phyloP scores from a whole-genome alignment of 2,329 filamentous ascomycete genomes.

The Verticillium zaregamsianum region DNA sequence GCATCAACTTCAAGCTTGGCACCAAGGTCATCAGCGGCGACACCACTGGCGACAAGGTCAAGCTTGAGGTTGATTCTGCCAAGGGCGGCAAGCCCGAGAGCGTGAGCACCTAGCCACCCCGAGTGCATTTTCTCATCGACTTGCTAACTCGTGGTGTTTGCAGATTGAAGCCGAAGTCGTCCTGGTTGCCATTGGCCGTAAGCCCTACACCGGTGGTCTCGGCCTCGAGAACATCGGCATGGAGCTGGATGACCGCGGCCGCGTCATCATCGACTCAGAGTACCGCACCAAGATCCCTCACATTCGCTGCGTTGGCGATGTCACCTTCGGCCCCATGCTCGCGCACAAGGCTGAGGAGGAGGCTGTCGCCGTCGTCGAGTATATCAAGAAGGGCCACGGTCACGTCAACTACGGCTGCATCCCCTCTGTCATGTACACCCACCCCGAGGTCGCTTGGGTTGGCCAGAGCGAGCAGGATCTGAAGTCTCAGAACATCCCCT shows the following conservation, averaged over 20 bases:
- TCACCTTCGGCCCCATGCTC: constrained; percentile 97
- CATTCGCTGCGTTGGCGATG: constrained; percentile 94
- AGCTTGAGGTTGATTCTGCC: constrained; percentile 81
- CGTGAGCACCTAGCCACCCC: constrained; percentile 45
- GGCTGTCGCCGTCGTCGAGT: constrained; percentile 89
- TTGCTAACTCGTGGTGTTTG: constrained; percentile 7
- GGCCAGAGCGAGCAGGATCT: constrained; percentile 96
- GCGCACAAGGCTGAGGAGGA: constrained; percentile 99
- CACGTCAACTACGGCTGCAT: constrained; percentile 99
- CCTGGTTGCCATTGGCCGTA: constrained; percentile 91
- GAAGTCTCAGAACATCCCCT: constrained; percentile 84
- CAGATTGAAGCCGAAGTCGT: constrained; percentile 93
- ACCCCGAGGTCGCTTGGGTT: constrained; percentile 98
- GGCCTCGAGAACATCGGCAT: constrained; percentile 92
- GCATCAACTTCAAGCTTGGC: constrained; percentile 95
- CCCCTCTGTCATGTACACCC: constrained; percentile 98
- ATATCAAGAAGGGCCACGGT: constrained; percentile 95
- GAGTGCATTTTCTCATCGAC: neutral
- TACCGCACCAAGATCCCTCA: constrained; percentile 97
- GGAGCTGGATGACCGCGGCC: constrained; percentile 87
- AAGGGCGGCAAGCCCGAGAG: constrained; percentile 96
- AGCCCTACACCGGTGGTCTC: constrained; percentile 88
- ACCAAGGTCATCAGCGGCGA: constrained; percentile 93
- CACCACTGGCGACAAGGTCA: constrained; percentile 69
- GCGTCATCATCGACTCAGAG: constrained; percentile 95